Evolutionary conservation across 2,329 filamentous ascomycete genomes (phyloP).

Genomic region (Ophiostoma australiae): DNA sequence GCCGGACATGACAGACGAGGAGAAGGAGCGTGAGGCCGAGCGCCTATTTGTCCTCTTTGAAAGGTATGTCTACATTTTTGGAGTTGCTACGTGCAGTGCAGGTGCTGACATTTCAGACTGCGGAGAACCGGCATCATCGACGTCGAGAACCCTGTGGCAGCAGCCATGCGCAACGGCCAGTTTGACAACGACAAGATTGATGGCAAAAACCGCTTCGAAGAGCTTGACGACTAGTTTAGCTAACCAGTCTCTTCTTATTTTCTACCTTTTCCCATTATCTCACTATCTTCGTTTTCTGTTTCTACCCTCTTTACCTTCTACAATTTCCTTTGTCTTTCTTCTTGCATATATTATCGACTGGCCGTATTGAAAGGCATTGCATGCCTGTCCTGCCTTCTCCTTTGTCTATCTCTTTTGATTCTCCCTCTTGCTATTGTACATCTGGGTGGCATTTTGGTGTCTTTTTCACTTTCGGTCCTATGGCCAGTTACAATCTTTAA

Average conservation of each 20-base stretch:
- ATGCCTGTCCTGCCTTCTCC: not conserved
- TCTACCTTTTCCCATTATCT: not conserved
- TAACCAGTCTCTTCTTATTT: not conserved
- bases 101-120: constrained; percentile 40
- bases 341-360: constrained; percentile 13
- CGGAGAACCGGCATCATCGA: constrained; percentile 70
- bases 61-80: constrained; percentile 46
- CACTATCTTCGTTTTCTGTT: not conserved
- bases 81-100: not conserved
- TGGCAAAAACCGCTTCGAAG: constrained; percentile 49
- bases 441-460: not conserved
- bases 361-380: constrained; percentile 1
- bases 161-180: constrained; percentile 63
- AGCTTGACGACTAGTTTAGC: constrained; percentile 35
- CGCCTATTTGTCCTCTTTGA: constrained; percentile 87
- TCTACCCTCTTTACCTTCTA: not conserved
- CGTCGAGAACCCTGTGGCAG: constrained; percentile 72
- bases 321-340: not conserved
- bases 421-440: not conserved
- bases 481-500: constrained; percentile 7
- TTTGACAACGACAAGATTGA: constrained; percentile 68
- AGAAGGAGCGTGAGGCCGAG: constrained; percentile 90
- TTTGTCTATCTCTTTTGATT: constrained; percentile 1
- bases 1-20: constrained; percentile 79
- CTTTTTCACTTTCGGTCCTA: not conserved